Evolutionary conservation across 2,329 filamentous ascomycete genomes (phyloP), one percentile per base, ranked within the genome.

Genomic region (Tolypocladium ovalisporum): DNA sequence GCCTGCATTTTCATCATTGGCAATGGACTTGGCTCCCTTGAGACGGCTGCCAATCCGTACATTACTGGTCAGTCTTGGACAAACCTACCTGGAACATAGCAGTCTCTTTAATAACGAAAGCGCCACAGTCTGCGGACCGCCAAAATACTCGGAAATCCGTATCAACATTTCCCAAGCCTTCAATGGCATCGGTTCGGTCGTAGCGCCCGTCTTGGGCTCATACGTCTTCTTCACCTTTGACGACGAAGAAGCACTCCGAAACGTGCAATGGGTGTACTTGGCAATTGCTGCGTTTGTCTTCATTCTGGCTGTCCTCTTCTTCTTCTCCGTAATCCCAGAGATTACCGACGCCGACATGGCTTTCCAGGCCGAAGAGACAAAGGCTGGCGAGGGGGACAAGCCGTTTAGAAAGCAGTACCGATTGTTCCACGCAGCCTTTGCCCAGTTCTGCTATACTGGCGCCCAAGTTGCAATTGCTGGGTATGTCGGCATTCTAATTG

Each of bases 381-480:
- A 82, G 56, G 78, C 79, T 10, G 78, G 77, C 52, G 79, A 77
- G 52, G 76, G 80, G 57, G 79, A 84, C 62, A 79, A 83, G 67
- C 84, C 87, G 0, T 80, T 90, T 62, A 73, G 76, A 64, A 87
- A 88, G 71, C 86, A 90, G 64, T 90, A 88, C 70, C 82, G 83
- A 27, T 77, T 92, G 2, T 90, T 91, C 76, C 87, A 90, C 64
- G 89, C 87, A 13, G 82, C 87, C 0, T 81, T 85, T 63, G 86
- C 87, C 0, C 88, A 93, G 62, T 92, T 92, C 71, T 89, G 85
- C 68, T 94, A 93, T 68, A 87, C 77, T 0, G 89, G 89, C 52
- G 83, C 87, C 0, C 89, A 92, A 67, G 76, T 86, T 40, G 82
- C 80, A 57, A 82, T 86, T 56, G 84, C 84, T 12, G 44, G 44